phyloP scores from a whole-genome alignment of 805 yeast species.

The Sugiyamaella floridensis region DNA sequence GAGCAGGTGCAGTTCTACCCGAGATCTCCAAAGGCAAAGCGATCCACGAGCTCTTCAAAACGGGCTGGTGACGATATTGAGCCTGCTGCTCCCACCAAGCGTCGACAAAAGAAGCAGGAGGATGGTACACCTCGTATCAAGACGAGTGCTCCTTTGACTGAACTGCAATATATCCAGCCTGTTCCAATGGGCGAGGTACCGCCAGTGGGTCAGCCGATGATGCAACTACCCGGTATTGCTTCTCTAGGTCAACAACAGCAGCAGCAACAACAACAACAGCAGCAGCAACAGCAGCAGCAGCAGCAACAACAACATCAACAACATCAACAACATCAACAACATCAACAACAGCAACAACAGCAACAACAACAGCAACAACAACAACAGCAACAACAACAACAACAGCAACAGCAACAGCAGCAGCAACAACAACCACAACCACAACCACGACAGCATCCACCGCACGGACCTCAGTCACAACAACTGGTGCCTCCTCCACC shows the following conservation, averaged over 20 bases:
- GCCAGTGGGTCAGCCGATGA: not conserved
- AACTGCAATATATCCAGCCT: not conserved
- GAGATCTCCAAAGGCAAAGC: not conserved
- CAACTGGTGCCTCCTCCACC: slow-evolving; percentile 6
- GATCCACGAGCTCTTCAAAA: not conserved
- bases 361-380: not conserved
- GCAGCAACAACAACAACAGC: slow-evolving; percentile 7
- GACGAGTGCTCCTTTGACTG: not conserved
- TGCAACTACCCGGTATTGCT: not conserved
- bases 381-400: too few species aligned
- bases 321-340: slow-evolving; percentile 9
- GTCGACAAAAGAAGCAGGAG: not conserved
- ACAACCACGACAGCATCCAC: slow-evolving; percentile 8
- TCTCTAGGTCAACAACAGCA: not conserved
- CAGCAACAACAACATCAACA: slow-evolving; percentile 4
- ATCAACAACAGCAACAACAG: not conserved
- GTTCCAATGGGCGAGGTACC: not conserved
- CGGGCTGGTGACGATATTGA: not conserved
- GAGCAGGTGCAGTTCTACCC: not conserved
- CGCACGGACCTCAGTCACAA: slow-evolving; percentile 1
- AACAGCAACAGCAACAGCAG: too few species aligned
- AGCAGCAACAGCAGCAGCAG: not conserved
- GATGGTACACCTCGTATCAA: not conserved
- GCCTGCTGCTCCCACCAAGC: not conserved
- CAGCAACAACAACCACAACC: slow-evolving; percentile 10